These are phyloP conservation scores for Arthrocladium fulminans DNA, from an alignment of 2,329 filamentous ascomycete genomes.

Conservation along the genomic window DNA sequence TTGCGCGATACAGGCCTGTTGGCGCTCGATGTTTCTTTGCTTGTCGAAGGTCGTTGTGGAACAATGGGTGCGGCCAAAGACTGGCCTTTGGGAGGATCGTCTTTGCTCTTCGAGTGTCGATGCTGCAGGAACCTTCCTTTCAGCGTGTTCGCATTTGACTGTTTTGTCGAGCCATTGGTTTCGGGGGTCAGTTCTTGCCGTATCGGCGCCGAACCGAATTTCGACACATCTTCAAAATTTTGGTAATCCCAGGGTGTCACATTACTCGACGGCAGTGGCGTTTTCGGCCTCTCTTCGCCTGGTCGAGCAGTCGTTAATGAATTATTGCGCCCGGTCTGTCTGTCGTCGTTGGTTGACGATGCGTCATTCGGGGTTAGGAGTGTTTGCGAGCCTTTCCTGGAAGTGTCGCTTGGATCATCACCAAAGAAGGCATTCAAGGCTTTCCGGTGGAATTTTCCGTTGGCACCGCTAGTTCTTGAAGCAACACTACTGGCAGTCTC, in stretches of 20 bases:
- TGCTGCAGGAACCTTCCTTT: slow-evolving; percentile 27
- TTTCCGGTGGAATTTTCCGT: slow-evolving; percentile 57
- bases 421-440: slow-evolving; percentile 89
- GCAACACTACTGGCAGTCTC: slow-evolving; percentile 79
- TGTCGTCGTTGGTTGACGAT: slow-evolving; percentile 50
- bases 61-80: slow-evolving; percentile 33
- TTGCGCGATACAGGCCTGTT: slow-evolving; percentile 24
- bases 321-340: slow-evolving; percentile 58
- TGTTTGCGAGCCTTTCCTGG: slow-evolving; percentile 38
- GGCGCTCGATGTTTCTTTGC: slow-evolving; percentile 62
- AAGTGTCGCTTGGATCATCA: slow-evolving; percentile 61
- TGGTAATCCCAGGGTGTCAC: slow-evolving; percentile 98
- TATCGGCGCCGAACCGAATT: slow-evolving; percentile 22
- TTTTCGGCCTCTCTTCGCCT: slow-evolving; percentile 33
- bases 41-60: slow-evolving; percentile 60
- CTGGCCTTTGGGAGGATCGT: slow-evolving; percentile 42
- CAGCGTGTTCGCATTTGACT: slow-evolving; percentile 32
- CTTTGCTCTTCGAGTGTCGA: slow-evolving; percentile 50
- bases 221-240: slow-evolving; percentile 53
- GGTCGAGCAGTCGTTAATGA: slow-evolving; percentile 63
- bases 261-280: slow-evolving; percentile 68
- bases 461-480: slow-evolving; percentile 62
- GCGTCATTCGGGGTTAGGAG: slow-evolving; percentile 49
- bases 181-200: slow-evolving; percentile 44
- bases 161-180: slow-evolving; percentile 64